Evolutionary conservation across 2,329 filamentous ascomycete species (phyloP).

Genomic region (Chaetoscypha palmicola): DNA sequence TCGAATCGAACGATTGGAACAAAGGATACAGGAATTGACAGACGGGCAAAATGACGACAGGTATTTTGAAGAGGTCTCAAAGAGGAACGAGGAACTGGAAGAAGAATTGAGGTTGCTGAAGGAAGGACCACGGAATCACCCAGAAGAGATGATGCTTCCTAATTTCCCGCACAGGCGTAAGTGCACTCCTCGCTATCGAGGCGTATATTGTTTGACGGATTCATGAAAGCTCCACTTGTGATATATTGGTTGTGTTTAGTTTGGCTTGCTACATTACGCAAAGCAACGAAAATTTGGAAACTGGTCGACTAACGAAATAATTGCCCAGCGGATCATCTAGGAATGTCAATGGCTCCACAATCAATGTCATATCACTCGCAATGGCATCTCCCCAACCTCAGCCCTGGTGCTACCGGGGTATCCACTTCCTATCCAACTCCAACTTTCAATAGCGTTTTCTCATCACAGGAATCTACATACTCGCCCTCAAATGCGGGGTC

Average conservation of each 20-base stretch:
- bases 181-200: no score
- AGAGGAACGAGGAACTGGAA: slow-evolving; percentile 47
- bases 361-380: slow-evolving; percentile 1
- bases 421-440: slow-evolving; percentile 6
- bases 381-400: slow-evolving; percentile 4
- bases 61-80: slow-evolving; percentile 45
- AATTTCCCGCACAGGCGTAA: slow-evolving; percentile 4
- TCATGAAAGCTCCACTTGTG: no score
- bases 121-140: slow-evolving; percentile 17
- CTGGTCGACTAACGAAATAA: no score
- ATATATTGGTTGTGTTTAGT: no score
- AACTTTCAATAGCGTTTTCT: slow-evolving; percentile 5
- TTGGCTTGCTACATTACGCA: no score
- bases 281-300: no score
- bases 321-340: slow-evolving; percentile 3
- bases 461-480: slow-evolving; percentile 1
- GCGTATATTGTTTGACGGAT: no score
- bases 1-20: slow-evolving; percentile 73
- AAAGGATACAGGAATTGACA: slow-evolving; percentile 64
- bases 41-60: slow-evolving; percentile 42
- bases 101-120: slow-evolving; percentile 37
- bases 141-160: slow-evolving; percentile 11
- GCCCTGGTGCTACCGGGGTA: background rate
- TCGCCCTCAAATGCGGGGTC: slow-evolving; percentile 3
- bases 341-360: slow-evolving; percentile 2